Evolutionary conservation across 2,329 filamentous ascomycete genomes (phyloP).

Genomic region (Thielaviopsis populi): DNA sequence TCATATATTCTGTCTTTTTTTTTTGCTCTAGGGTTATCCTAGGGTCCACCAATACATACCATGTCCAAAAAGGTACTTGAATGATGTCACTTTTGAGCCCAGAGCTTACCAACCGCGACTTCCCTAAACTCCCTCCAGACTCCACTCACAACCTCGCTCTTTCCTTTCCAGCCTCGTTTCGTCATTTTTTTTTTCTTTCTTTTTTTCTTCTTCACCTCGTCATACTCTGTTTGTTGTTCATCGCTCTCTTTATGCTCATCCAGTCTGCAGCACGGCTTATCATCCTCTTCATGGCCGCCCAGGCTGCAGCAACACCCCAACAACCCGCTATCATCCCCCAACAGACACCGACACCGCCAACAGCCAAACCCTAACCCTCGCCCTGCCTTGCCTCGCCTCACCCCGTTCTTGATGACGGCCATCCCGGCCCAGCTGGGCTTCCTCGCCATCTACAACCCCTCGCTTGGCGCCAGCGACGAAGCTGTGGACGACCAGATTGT

Average conservation of each 20-base stretch:
- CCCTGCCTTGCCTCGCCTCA: too few species aligned
- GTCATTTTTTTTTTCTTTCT: too few species aligned
- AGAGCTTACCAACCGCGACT: neutral
- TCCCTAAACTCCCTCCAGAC: neutral
- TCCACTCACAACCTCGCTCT: conserved; percentile 1
- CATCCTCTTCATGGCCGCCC: neutral
- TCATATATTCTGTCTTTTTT: neutral
- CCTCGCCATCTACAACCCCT: conserved; percentile 88
- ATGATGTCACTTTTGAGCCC: conserved; percentile 9
- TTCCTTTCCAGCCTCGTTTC: neutral
- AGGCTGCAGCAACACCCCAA: neutral
- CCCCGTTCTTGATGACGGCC: conserved; percentile 16
- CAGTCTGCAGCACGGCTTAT: neutral
- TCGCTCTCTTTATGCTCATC: neutral
- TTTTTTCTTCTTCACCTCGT: neutral
- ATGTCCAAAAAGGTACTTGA: neutral
- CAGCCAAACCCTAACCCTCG: conserved; percentile 34
- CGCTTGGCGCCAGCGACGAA: conserved; percentile 46
- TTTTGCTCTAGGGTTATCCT: neutral
- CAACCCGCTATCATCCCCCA: neutral
- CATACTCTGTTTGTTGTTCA: neutral
- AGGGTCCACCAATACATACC: neutral
- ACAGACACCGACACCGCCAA: conserved; percentile 10
- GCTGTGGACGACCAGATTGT: conserved; percentile 69
- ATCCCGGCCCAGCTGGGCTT: conserved; percentile 46